Evolutionary conservation across 2,329 filamentous ascomycete species (phyloP).

Genomic region (Dothidotthia symphoricarpi): DNA sequence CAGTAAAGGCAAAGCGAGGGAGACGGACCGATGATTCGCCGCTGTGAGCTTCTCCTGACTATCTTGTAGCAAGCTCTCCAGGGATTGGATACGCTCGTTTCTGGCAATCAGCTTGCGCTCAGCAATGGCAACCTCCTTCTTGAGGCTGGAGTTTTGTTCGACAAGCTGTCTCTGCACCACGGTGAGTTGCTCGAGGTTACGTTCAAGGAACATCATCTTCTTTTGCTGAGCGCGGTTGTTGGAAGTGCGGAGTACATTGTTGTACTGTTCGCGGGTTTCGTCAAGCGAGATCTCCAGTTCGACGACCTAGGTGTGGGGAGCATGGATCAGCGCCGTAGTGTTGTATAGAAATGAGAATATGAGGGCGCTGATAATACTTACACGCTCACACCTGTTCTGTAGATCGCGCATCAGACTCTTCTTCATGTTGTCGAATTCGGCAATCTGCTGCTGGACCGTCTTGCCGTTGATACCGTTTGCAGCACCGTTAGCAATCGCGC

Average conservation of each 20-base stretch:
- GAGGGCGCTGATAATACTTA: slow-evolving; percentile 29
- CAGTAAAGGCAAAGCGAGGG: slow-evolving; percentile 1
- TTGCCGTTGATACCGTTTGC: slow-evolving; percentile 68
- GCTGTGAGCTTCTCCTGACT: slow-evolving; percentile 98
- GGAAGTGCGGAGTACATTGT: slow-evolving; percentile 92
- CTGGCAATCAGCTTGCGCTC: slow-evolving; percentile 95
- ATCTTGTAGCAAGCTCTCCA: slow-evolving; percentile 90
- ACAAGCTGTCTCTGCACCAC: slow-evolving; percentile 97
- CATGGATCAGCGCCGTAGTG: too few species aligned
- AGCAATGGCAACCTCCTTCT: slow-evolving; percentile 98
- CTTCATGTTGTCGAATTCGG: slow-evolving; percentile 99
- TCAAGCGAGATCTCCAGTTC: slow-evolving; percentile 97
- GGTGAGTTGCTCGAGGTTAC: slow-evolving; percentile 95
- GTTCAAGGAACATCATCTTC: slow-evolving; percentile 99
- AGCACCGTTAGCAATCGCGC: slow-evolving; percentile 59
- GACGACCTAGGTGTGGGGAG: slow-evolving; percentile 57
- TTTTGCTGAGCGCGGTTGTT: slow-evolving; percentile 99
- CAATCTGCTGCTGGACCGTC: slow-evolving; percentile 94
- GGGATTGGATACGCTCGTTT: slow-evolving; percentile 93
- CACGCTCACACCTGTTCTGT: slow-evolving; percentile 95
- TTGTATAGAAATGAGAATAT: slow-evolving; percentile 8
- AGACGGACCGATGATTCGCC: slow-evolving; percentile 88
- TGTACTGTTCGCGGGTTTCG: slow-evolving; percentile 97
- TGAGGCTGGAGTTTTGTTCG: slow-evolving; percentile 87
- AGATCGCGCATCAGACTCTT: slow-evolving; percentile 98